Base-by-base conservation (phyloP, 2,329 filamentous ascomycete genomes). In the Sarocladium oryzae region DNA sequence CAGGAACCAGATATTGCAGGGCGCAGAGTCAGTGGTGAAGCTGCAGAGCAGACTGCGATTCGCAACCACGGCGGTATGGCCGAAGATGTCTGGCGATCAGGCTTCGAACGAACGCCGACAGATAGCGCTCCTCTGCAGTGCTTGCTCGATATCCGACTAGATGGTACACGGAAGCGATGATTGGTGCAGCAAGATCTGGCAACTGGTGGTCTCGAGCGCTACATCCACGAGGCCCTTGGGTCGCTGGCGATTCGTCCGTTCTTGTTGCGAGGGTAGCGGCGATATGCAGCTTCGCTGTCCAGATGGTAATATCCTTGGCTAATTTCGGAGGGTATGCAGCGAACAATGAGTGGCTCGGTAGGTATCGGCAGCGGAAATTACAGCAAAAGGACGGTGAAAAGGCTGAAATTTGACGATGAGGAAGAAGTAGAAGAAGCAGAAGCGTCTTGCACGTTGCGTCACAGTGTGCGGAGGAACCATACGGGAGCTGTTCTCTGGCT, bases 71-170 rank as follows among this genome's bases (percentile, higher is more conserved):
- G 40, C 40, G 9, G 40, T 7, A 20, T 21, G 23, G 21, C 26
- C 40, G 40, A 20, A 21, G n/a, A n/a, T n/a, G n/a, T n/a, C 40
- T 20, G 5, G 21, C 40, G 40, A 43, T 43, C 10, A n/a, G 23
- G 40, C 40, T 20, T 23, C 40, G 40, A 43, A 28, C 23, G 40
- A 26, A 43, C 40, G 40, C 40, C 40, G 40, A 43, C 5, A 28
- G 23, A n/a, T n/a, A n/a, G n/a, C n/a, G n/a, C n/a, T 28, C 9
- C 7, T 40, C 8, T 40, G 6, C 5, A 26, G 21, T 15, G 9
- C 11, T 28, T 40, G 20, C 40, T 28, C 26, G 21, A 16, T 18
- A 18, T 40, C 15, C 15, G 16, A 18, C 37, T 23, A 18, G n/a
- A 8, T 3, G 20, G 16, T 20, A 10, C 8, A 6, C 18, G 33